Evolutionary conservation across 805 yeast genomes (phyloP), one percentile per base, ranked within the genome.

Genomic region (Maudiozyma barnettii): DNA sequence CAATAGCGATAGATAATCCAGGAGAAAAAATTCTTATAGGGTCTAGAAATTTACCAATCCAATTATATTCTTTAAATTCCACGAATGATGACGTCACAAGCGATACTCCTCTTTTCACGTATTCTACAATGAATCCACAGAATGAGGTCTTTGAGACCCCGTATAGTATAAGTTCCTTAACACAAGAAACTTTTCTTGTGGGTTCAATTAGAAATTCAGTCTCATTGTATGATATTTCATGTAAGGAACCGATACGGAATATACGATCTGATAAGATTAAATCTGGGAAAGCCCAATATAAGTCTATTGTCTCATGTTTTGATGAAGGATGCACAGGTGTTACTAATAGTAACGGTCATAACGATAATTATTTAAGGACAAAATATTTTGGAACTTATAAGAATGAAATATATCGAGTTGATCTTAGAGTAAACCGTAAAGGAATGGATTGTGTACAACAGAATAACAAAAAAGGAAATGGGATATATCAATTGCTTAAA

Each of bases 401-500:
- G 21, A 60, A 60, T 41, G 63, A 59, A 46, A 43, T 67, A 5
- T 50, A 52, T 37, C 46, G 48, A 13, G 18, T 64, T 19, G 70
- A 66, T 47, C 37, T 47, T 2, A 50, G 63, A 35, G 48, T 45
- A 20, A 23, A 8, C 18, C 18, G 20, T 10, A 38, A 4, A 19
- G 30, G 8, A 35, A 37, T 21, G 8, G 14, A 12, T 8, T 38
- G 9, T 14, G 19, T 26, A 19, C 23, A 14, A 16, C 19, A 10
- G 16, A 35, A 23, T 10, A 35, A 35, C 10, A 7, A 3, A 8
- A 7, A n/a, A 29, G 41, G 71, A 61, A 4, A 60, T 48, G 52
- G 76, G 68, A 3, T 55, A 60, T 16, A 59, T 55, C 75, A 71
- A 50, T 37, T 71, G 0, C 18, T 72, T 6, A 61, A 54, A 23